Conservation (phyloP, 108 stramenopile species). For the Epithemia pelagica region DNA sequence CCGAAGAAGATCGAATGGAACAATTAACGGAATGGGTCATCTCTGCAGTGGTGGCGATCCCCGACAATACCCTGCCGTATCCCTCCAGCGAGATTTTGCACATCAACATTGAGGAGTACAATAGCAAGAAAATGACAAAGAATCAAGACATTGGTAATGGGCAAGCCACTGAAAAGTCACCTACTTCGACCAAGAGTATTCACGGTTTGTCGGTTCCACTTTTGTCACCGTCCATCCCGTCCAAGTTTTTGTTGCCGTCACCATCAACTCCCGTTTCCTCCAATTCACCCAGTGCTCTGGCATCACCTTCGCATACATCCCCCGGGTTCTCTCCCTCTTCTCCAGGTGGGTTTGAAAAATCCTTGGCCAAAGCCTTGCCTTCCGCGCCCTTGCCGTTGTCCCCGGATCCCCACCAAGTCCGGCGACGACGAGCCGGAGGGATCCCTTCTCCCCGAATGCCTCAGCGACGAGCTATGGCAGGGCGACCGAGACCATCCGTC, state of each 20-base stretch:
- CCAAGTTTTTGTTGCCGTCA: no score
- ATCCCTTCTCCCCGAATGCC: no score
- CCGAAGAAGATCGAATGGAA: background rate
- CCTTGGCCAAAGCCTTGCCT: background rate
- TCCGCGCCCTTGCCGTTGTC: background rate
- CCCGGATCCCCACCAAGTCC: background rate
- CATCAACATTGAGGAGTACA: background rate
- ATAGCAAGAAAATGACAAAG: no score
- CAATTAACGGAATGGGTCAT: background rate
- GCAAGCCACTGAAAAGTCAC: background rate
- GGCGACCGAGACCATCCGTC: no score
- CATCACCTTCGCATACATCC: background rate
- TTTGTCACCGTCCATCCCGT: no score
- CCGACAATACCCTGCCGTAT: background rate
- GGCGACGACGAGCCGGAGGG: no score
- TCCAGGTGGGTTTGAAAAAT: background rate
- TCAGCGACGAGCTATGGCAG: no score
- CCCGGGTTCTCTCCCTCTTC: background rate
- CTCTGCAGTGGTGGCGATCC: background rate
- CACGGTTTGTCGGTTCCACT: background rate
- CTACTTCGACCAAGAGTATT: background rate
- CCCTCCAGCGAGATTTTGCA: background rate
- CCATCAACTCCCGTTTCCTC: no score
- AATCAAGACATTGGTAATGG: background rate
- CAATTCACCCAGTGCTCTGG: background rate